Evolutionary conservation across 192 early-diverging fungal genomes (phyloP), one percentile per base, ranked within the genome.

Genomic region (Coemansia sp.): DNA sequence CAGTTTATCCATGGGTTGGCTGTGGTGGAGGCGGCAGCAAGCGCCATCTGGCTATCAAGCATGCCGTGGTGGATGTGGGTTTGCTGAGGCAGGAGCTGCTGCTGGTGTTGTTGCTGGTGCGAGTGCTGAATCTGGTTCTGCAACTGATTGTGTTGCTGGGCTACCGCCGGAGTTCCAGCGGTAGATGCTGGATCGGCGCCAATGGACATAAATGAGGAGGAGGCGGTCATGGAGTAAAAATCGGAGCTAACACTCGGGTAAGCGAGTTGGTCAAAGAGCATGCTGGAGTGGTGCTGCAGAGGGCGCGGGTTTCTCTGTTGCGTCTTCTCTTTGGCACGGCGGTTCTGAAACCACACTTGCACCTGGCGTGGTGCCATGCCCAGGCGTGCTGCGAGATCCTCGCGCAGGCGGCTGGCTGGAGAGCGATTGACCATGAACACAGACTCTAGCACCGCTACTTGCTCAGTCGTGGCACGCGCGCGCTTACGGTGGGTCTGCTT

Each of bases 341-440:
- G 78, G 76, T 94, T 94, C 73, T 94, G 93, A 71, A 94, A 94
- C 93, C 93, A 94, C 44, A 93, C 90, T 66, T 93, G 91, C 23
- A 94, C 90, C 25, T 89, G 86, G 19, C 90, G 85, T 12, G 89
- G 87, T 10, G 87, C 86, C 92, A 94, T 94, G 25, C 82, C 78
- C 15, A 94, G 75, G 6, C 84, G 78, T 21, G 87, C 80, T 3
- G 90, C 90, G 36, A 94, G 76, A 19, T 84, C 84, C 58, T 84
- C 84, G 55, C 91, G 89, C 58, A 87, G 74, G 11, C 73, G 70
- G 8, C 87, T 88, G 70, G 86, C 90, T 41, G 93, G 93, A 61
- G 88, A 90, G 36, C 89, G 89, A 48, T 91, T 90, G 46, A 89
- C 85, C 51, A 61, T 34, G 51, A 91, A 94, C 8, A 90, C 86